Evolutionary conservation across 1,284 basidiomycete species (phyloP).

Genomic region (Ceratobasidium sp.): DNA sequence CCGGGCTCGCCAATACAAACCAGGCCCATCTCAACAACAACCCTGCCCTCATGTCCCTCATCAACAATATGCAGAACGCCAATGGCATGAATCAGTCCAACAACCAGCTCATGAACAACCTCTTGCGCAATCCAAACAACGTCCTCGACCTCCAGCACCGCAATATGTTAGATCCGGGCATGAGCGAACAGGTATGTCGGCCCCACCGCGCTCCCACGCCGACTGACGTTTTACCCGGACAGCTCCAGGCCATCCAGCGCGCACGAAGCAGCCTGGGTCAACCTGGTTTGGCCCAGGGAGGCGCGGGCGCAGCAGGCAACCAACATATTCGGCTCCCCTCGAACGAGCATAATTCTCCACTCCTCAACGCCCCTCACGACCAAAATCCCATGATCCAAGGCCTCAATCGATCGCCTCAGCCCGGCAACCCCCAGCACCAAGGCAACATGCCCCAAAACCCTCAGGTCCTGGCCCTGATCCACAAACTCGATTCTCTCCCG

Average conservation of each 20-base stretch:
- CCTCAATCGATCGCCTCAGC: constrained; percentile 32
- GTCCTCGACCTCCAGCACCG: not conserved
- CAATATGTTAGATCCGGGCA: not conserved
- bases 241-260: constrained; percentile 27
- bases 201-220: constrained; percentile 17
- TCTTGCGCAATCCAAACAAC: constrained; percentile 23
- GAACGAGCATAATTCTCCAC: constrained; percentile 25
- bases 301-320: constrained; percentile 14
- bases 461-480: constrained; percentile 2
- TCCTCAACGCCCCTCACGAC: constrained; percentile 22
- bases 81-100: constrained; percentile 5
- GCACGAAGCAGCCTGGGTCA: constrained; percentile 1
- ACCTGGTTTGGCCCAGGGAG: not conserved
- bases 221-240: constrained; percentile 7
- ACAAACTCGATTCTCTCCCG: constrained; percentile 21
- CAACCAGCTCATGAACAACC: constrained; percentile 10
- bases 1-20: constrained; percentile 19
- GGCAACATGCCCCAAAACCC: constrained; percentile 5
- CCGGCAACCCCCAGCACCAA: constrained; percentile 7
- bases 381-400: constrained; percentile 10
- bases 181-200: constrained; percentile 26
- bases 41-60: constrained; percentile 31
- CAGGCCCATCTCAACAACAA: constrained; percentile 18
- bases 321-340: constrained; percentile 19
- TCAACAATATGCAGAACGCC: not conserved